Conservation (phyloP, 108 stramenopile genomes). For the Stephanodiscus minutulus region DNA sequence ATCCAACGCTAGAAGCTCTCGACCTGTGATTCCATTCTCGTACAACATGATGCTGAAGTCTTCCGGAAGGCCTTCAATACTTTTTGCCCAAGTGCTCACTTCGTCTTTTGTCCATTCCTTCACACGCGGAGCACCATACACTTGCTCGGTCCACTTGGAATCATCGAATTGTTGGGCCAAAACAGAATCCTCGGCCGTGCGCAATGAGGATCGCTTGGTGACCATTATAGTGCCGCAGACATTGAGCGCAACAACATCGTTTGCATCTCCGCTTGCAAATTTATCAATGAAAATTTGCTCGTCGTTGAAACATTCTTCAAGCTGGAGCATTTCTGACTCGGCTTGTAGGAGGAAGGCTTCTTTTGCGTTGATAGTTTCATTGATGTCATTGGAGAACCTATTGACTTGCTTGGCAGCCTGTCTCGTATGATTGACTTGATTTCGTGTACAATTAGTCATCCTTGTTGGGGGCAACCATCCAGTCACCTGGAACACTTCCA, state of each 20-base stretch:
- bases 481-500: slow-evolving; percentile 27
- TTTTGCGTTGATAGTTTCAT: slow-evolving; percentile 24
- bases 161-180: slow-evolving; percentile 15
- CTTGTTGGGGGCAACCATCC: not conserved
- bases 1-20: slow-evolving; percentile 26
- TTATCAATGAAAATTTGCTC: slow-evolving; percentile 11
- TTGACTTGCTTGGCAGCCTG: not conserved
- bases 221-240: slow-evolving; percentile 44
- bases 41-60: slow-evolving; percentile 21
- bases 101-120: slow-evolving; percentile 23
- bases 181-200: slow-evolving; percentile 23
- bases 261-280: slow-evolving; percentile 14
- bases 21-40: slow-evolving; percentile 23
- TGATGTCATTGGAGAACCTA: slow-evolving; percentile 25
- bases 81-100: slow-evolving; percentile 19
- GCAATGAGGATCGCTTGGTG: slow-evolving; percentile 26
- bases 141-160: slow-evolving; percentile 20
- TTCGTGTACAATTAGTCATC: not conserved
- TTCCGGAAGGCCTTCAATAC: slow-evolving; percentile 21
- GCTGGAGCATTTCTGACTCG: not conserved
- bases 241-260: slow-evolving; percentile 34
- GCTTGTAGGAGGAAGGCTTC: not conserved
- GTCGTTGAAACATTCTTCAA: not conserved
- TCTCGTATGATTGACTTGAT: not conserved
- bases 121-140: not conserved